Evolutionary conservation across 495 filamentous ascomycete genomes (phyloP), one percentile per base, ranked within the genome.

Genomic region (Talaromyces wortmannii): DNA sequence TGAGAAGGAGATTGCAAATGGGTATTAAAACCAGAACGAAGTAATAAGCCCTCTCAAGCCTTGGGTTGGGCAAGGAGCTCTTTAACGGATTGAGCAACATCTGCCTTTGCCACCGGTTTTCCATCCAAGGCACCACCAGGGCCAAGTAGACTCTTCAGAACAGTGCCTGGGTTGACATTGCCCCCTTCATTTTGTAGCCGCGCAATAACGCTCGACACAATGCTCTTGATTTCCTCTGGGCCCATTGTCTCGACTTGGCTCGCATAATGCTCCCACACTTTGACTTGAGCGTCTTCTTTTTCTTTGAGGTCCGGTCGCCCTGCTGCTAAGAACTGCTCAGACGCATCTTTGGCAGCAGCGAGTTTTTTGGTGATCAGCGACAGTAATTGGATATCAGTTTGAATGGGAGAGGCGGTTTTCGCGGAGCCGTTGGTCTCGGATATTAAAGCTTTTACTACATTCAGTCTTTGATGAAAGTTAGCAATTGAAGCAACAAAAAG

Each of bases 381-480:
- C n/a, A 85, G 63, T 10, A 87, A 71, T 50, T 83, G 76, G 29
- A 78, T 67, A 61, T 87, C 82, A 30, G 78, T 81, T 48, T 74
- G 68, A 30, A 85, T 79, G 7, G 82, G 83, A 11, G 69, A 76
- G 17, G 75, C 58, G 15, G 83, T 79, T 67, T 86, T 87, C 45
- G 78, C 75, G 8, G 79, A 71, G 57, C 84, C 85, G 55, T 83
- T 86, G 53, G 81, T 78, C 55, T 85, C 82, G 48, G 84, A 78
- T 44, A 87, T 76, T 51, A 87, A 55, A 42, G 76, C 69, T 45
- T 83, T 80, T 15, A 88, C 71, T 30, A 86, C 83, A 58, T 81
- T 78, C 12, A 81, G 59, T 56, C 78, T 82, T 29, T 31, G 15
- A 7, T 13, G 13, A 3, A 7, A 7, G 33, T 63, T 15, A 59